Evolutionary conservation across 176 grass and related monocot species (phyloP).

Genomic region (Poa annua): DNA sequence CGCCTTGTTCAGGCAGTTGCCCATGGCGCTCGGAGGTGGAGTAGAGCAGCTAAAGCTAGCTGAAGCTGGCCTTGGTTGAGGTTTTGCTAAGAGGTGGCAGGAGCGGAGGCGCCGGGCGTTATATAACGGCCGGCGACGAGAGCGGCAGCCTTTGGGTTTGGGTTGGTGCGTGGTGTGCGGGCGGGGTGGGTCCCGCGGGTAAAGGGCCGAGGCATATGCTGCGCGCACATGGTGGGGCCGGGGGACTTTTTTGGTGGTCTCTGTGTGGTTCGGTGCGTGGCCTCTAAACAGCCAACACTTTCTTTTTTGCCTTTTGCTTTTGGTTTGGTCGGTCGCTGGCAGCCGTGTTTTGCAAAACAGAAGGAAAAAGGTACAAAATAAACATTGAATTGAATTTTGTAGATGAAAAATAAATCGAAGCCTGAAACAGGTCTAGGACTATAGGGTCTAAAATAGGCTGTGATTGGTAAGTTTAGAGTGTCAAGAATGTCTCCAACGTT

Average conservation of each 20-base stretch:
- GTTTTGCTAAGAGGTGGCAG: conserved; percentile 16
- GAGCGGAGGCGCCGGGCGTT: background rate
- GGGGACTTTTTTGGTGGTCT: background rate
- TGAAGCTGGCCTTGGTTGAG: too few relatives aligned
- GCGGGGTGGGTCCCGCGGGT: background rate
- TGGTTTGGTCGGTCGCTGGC: conserved; percentile 7
- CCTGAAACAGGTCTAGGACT: too few relatives aligned
- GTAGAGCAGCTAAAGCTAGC: background rate
- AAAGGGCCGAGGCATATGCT: background rate
- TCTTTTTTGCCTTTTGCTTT: background rate
- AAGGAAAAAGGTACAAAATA: too few relatives aligned
- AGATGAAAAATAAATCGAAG: too few relatives aligned
- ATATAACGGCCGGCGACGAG: conserved; percentile 1
- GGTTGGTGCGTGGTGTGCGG: conserved; percentile 4
- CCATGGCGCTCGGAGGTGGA: conserved; percentile 39
- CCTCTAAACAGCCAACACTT: too few relatives aligned
- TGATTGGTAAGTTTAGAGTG: too few relatives aligned
- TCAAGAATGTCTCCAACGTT: too few relatives aligned
- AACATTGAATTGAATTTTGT: too few relatives aligned
- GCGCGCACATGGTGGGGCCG: conserved; percentile 48
- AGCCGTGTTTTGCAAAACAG: too few relatives aligned
- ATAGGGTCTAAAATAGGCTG: too few relatives aligned
- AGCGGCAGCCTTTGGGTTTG: too few relatives aligned
- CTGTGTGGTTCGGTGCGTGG: background rate
- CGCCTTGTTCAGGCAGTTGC: conserved; percentile 52